These are phyloP conservation scores for Talaromyces amestolkiae DNA, from an alignment of 2,329 filamentous ascomycete species.

Conservation along the genomic window DNA sequence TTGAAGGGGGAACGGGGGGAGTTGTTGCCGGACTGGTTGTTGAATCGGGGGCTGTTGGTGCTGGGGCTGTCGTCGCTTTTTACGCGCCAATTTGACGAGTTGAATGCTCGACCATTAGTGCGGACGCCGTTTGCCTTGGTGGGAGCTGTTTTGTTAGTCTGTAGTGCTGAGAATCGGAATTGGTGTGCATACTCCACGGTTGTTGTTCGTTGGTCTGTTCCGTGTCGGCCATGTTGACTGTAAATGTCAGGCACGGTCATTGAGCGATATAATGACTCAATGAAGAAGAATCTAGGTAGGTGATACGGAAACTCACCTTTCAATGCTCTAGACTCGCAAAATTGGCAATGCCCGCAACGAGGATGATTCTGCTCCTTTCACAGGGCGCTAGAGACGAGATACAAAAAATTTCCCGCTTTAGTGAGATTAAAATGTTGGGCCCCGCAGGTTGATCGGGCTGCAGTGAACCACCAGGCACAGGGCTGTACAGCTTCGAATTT, in stretches of 20 bases:
- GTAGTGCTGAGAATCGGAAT: background rate
- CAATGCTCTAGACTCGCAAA: background rate
- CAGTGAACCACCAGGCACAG: background rate
- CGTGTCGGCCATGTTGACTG: slow-evolving; percentile 18
- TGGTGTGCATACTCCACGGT: slow-evolving; percentile 18
- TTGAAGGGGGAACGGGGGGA: slow-evolving; percentile 34
- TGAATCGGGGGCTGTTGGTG: slow-evolving; percentile 28
- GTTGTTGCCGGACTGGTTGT: slow-evolving; percentile 27
- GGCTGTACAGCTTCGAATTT: no score
- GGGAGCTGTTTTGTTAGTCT: slow-evolving; percentile 26
- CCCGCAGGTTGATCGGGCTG: slow-evolving; percentile 3
- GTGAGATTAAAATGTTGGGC: slow-evolving; percentile 12
- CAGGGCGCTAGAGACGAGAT: slow-evolving; percentile 4
- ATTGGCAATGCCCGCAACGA: slow-evolving; percentile 10
- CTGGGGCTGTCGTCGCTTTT: slow-evolving; percentile 39
- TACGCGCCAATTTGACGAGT: slow-evolving; percentile 43
- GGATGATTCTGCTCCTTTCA: background rate
- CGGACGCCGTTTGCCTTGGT: slow-evolving; percentile 36
- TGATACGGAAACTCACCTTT: background rate
- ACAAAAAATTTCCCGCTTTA: slow-evolving; percentile 16
- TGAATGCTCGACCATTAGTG: slow-evolving; percentile 39
- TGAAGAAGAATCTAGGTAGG: background rate
- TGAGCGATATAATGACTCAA: background rate
- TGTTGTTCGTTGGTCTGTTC: slow-evolving; percentile 16
- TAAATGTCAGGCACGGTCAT: background rate